Percentiles rank a stretch among this genome's conserved stretches.
phyloP scores from a whole-genome alignment of 2,329 filamentous ascomycete species.

The Alternaria angustiovoidea region DNA sequence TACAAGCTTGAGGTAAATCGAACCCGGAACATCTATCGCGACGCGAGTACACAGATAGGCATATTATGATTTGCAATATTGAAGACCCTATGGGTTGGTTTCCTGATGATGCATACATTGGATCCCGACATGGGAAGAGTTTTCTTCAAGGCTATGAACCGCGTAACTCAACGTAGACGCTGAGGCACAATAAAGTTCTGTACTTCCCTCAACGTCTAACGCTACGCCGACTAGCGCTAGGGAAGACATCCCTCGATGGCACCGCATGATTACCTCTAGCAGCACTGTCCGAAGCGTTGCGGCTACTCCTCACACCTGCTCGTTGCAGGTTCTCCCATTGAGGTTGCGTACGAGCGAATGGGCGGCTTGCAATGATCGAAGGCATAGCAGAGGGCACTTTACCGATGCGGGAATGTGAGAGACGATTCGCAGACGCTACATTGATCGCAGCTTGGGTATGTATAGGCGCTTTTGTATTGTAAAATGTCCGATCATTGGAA shows the following conservation, averaged over 20 bases:
- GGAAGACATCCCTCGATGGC: conserved; percentile 14
- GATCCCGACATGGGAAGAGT: not conserved
- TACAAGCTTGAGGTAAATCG: not conserved
- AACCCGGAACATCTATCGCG: not conserved
- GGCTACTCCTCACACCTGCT: conserved; percentile 39
- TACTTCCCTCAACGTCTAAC: conserved; percentile 24
- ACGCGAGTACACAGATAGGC: not conserved
- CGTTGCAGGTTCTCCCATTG: conserved; percentile 28
- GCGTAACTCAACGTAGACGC: not conserved
- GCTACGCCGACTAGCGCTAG: conserved; percentile 28
- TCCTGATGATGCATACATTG: not conserved
- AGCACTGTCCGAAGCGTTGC: conserved; percentile 6
- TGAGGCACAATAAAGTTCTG: not conserved
- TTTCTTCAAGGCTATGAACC: not conserved
- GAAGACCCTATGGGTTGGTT: not conserved
- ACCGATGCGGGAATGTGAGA: conserved; percentile 15
- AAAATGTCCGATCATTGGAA: conserved; percentile 6
- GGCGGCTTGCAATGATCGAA: conserved; percentile 20
- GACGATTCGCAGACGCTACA: conserved; percentile 13
- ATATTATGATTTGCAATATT: not conserved
- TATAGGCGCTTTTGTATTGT: conserved; percentile 8
- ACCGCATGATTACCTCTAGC: conserved; percentile 2
- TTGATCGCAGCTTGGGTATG: conserved; percentile 11
- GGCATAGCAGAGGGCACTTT: conserved; percentile 29
- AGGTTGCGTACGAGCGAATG: conserved; percentile 19